These are phyloP conservation scores for Evansstolkia leycettana DNA, from an alignment of 495 filamentous ascomycete species.

Conservation along the genomic window DNA sequence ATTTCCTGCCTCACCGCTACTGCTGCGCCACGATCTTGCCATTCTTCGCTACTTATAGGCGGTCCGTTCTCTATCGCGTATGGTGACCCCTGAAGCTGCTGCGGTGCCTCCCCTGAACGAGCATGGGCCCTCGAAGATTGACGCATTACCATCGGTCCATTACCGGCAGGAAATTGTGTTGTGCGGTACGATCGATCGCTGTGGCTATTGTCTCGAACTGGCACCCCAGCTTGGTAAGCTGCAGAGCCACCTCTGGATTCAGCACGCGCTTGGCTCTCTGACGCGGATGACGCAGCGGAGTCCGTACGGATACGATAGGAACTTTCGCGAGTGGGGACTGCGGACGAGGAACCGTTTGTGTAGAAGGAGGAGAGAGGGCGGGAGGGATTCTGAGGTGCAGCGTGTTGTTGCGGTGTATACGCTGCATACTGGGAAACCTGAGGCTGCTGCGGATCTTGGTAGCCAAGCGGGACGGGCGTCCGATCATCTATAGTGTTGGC, in stretches of 20 bases:
- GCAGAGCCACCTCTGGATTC: slow-evolving; percentile 50
- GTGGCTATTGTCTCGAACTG: slow-evolving; percentile 57
- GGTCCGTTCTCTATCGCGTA: slow-evolving; percentile 55
- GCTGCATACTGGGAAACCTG: slow-evolving; percentile 16
- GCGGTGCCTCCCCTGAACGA: slow-evolving; percentile 36
- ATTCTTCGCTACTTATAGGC: slow-evolving; percentile 70
- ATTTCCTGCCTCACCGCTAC: slow-evolving; percentile 63
- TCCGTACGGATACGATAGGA: slow-evolving; percentile 50
- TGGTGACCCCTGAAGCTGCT: slow-evolving; percentile 37
- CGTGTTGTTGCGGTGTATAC: slow-evolving; percentile 35
- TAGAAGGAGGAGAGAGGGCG: slow-evolving; percentile 47
- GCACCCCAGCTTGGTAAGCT: slow-evolving; percentile 51
- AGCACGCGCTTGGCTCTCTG: slow-evolving; percentile 40
- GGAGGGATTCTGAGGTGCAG: slow-evolving; percentile 19
- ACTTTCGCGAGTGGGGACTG: slow-evolving; percentile 31
- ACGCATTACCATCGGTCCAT: slow-evolving; percentile 40
- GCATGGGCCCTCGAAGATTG: slow-evolving; percentile 32
- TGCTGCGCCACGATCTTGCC: slow-evolving; percentile 88
- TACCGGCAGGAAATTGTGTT: slow-evolving; percentile 40
- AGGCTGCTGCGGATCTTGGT: slow-evolving; percentile 12
- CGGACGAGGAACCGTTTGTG: slow-evolving; percentile 28
- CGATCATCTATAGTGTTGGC: slow-evolving; percentile 14
- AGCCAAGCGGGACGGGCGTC: slow-evolving; percentile 13
- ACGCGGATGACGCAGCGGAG: slow-evolving; percentile 49
- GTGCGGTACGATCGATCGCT: slow-evolving; percentile 55